Percentiles rank a stretch among this genome's conserved stretches.
phyloP scores from a whole-genome alignment of 2,329 filamentous ascomycete species.

The Alternaria hordeiaustralica region DNA sequence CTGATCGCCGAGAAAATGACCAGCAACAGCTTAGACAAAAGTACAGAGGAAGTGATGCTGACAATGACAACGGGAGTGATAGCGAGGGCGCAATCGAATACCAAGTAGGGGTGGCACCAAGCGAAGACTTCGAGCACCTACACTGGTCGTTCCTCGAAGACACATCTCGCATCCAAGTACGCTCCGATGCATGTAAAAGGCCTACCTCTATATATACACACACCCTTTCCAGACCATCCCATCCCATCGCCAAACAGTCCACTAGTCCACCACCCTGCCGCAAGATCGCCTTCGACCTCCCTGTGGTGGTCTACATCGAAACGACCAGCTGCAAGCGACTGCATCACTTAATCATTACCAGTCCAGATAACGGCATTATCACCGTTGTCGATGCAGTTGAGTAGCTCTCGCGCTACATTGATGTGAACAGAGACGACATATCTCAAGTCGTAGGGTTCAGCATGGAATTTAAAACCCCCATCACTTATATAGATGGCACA shows the following conservation, averaged over 20 bases:
- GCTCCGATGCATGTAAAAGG: neutral
- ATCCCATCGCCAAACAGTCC: neutral
- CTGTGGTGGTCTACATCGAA: neutral
- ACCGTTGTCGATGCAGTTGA: neutral
- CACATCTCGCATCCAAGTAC: neutral
- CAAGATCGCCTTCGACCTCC: neutral
- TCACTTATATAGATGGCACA: neutral
- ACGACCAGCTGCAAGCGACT: neutral
- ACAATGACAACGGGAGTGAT: neutral
- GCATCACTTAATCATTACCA: neutral
- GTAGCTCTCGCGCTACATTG: neutral
- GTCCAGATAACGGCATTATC: neutral
- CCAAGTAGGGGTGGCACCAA: neutral
- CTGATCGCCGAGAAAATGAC: neutral
- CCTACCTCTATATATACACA: neutral
- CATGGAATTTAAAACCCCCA: neutral
- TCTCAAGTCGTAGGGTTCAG: neutral
- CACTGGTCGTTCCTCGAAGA: neutral
- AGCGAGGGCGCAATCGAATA: neutral
- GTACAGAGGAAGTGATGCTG: neutral
- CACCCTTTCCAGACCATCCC: neutral
- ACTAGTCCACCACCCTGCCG: neutral
- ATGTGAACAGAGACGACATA: neutral
- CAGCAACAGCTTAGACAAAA: neutral
- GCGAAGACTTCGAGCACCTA: neutral